Evolutionary conservation across 1,284 basidiomycete genomes (phyloP), one percentile per base, ranked within the genome.

Genomic region (Fistulinella cinereoalba): DNA sequence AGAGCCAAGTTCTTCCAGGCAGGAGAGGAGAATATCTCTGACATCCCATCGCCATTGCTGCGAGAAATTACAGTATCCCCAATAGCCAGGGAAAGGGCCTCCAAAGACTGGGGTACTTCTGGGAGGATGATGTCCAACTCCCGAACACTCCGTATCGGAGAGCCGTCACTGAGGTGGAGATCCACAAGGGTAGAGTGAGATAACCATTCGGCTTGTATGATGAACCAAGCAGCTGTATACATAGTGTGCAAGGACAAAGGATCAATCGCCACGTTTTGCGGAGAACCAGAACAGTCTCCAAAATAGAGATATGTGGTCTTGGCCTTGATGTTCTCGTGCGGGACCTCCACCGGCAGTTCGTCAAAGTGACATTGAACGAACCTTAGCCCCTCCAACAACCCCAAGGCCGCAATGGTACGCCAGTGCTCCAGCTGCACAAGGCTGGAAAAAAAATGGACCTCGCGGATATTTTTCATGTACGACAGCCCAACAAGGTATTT

Each of bases 391-490:
- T 62, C 31, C 16, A 61, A 53, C 1, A 23, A 41, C 3, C 12
- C 18, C 3, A 61, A 31, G 2, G 22, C 16, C 12, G 37, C 37
- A 1, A 65, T 50, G 2, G 37, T 32, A 3, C 16, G 1, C 56
- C 58, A 64, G 36, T 53, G 44, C 3, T 43, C 34, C 1, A 3
- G 9, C 8, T 47, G 23, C 37, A 62, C 46, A 12, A 25, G 12
- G 19, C 41, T 45, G 0, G 10, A 0, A 1, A 6, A 36, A 25
- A 62, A 54, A 10, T 12, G 7, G 42, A 65, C 47, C 10, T 43
- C 25, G 5, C 21, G 49, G n/a, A 62, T 43, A 19, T 58, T 49
- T 3, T n/a, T 41, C 60, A 65, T 64, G 36, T 51, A 27, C 2
- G n/a, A 25, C 33, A 64, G 15, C 3, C 37, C 50, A 4, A 32